Percentiles rank a stretch among this genome's conserved stretches.
Conservation (phyloP, 2,329 filamentous ascomycete species). For the Coniochaeta pulveracea region DNA sequence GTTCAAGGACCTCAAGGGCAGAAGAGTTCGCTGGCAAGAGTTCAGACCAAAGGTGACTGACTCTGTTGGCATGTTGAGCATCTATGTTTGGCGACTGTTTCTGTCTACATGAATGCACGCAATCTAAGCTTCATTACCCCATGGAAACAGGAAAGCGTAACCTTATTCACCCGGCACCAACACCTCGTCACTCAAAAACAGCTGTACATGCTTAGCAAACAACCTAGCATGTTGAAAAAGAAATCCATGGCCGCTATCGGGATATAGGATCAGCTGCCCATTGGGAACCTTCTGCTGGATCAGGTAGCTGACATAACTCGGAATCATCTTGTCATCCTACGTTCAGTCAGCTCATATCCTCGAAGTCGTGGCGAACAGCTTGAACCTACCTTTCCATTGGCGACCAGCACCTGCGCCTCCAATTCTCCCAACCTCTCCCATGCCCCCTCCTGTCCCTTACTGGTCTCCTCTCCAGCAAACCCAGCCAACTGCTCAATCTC, state of each 20-base stretch:
- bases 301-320: conserved; percentile 24
- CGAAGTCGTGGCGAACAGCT: no score
- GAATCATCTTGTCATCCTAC: conserved; percentile 18
- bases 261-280: conserved; percentile 10
- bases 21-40: no score
- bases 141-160: no score
- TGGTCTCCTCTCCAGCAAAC: conserved; percentile 16
- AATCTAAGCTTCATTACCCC: no score
- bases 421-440: conserved; percentile 22
- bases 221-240: conserved; percentile 11
- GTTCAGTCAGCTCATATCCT: background rate
- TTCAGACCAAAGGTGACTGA: no score
- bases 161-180: no score
- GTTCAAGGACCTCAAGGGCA: no score
- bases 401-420: conserved; percentile 23
- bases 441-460: conserved; percentile 18
- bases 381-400: conserved; percentile 21
- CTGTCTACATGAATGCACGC: no score
- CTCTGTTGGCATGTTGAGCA: no score
- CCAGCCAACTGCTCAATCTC: conserved; percentile 23
- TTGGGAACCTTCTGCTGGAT: conserved; percentile 22
- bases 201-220: conserved; percentile 8
- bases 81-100: no score
- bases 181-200: conserved; percentile 7
- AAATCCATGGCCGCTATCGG: conserved; percentile 10